Evolutionary conservation across 495 filamentous ascomycete genomes (phyloP).

Genomic region (Aspergillus baeticus): DNA sequence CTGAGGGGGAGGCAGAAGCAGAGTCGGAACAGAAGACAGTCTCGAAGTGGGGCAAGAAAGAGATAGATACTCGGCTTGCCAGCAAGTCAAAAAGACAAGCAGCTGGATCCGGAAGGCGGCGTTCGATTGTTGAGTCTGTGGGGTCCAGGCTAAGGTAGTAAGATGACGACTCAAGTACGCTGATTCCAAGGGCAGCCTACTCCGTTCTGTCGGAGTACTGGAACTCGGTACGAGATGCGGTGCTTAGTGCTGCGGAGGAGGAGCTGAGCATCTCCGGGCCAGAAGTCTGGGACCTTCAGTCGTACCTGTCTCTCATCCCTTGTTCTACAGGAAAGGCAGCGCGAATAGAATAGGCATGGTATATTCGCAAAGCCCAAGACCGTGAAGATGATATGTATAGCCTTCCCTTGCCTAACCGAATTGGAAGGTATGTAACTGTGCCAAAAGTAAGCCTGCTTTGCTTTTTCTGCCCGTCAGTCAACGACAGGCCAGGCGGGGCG

Average conservation of each 20-base stretch:
- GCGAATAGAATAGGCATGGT: background rate
- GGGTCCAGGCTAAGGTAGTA: conserved; percentile 2
- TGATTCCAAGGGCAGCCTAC: background rate
- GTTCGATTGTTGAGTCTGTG: conserved; percentile 1
- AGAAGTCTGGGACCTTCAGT: background rate
- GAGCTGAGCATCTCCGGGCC: conserved; percentile 4
- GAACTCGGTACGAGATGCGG: background rate
- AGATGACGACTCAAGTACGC: conserved; percentile 1
- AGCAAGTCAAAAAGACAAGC: conserved; percentile 7
- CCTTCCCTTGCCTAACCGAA: background rate
- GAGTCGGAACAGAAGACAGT: conserved; percentile 4
- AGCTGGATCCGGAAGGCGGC: background rate
- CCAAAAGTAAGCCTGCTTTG: conserved; percentile 1
- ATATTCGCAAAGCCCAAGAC: background rate
- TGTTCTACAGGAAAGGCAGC: background rate
- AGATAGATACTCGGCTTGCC: conserved; percentile 5
- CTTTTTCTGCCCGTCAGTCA: conserved; percentile 7
- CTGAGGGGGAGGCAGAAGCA: conserved; percentile 9
- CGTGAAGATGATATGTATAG: background rate
- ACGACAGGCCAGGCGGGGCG: background rate
- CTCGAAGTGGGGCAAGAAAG: conserved; percentile 17
- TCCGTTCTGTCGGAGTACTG: background rate
- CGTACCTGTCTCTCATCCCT: background rate
- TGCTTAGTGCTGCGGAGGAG: background rate
- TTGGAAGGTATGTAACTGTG: background rate